phyloP scores from a whole-genome alignment of 805 yeast species.

The Henningerozyma blattae region DNA sequence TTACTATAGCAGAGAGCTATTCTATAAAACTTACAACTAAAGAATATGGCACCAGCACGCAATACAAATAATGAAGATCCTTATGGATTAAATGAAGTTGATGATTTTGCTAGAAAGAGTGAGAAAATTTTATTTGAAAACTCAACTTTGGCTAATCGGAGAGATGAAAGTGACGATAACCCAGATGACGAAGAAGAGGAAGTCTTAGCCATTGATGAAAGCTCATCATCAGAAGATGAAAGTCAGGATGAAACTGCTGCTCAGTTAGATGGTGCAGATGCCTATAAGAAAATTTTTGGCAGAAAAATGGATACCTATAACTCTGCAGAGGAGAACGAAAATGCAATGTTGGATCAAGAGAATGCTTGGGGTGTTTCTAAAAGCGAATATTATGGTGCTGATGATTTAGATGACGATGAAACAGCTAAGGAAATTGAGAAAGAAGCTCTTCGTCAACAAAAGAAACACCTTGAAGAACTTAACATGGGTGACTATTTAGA shows the following conservation, averaged over 20 bases:
- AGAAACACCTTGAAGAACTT: conserved; percentile 63
- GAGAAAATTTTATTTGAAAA: conserved; percentile 46
- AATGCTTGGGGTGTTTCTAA: conserved; percentile 36
- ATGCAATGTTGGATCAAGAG: conserved; percentile 28
- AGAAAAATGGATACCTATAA: conserved; percentile 16
- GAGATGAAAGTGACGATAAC: conserved; percentile 34
- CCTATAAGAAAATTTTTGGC: conserved; percentile 28
- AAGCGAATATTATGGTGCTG: conserved; percentile 42
- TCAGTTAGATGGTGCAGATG: conserved; percentile 26
- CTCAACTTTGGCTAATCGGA: conserved; percentile 36
- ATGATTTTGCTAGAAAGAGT: conserved; percentile 47
- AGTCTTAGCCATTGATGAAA: conserved; percentile 30
- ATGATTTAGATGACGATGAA: conserved; percentile 46
- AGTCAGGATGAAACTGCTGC: conserved; percentile 7
- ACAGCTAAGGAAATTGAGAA: conserved; percentile 67
- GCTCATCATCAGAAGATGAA: neutral
- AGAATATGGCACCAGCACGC: too few species aligned
- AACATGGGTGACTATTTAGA: conserved; percentile 66
- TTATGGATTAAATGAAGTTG: conserved; percentile 53
- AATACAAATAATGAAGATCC: conserved; percentile 16
- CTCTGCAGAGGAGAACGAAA: conserved; percentile 20
- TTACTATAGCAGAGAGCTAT: too few species aligned
- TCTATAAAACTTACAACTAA: too few species aligned
- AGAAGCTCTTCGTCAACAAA: conserved; percentile 82
- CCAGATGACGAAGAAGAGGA: conserved; percentile 37